Evolutionary conservation across 2,329 filamentous ascomycete genomes (phyloP), one percentile per base, ranked within the genome.

Genomic region (Exophiala alcalophila): DNA sequence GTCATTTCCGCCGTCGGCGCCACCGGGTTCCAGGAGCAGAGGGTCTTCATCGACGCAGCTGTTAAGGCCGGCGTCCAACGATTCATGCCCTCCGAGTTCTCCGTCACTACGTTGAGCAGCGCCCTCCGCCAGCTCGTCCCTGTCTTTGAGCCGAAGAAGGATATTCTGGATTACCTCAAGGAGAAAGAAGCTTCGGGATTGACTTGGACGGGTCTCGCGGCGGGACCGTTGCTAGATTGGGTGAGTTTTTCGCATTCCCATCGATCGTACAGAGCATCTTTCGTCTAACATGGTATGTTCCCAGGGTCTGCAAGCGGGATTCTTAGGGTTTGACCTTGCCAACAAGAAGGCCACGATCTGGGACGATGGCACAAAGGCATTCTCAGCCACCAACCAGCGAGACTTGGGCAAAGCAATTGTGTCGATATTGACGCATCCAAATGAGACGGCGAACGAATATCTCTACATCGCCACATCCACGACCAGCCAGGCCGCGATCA

Each of bases 391-490:
- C 0, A 74, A 67, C 0, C 61, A 80, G 0, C 49, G 57, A 0
- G 65, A 65, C 2, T 53, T 80, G 9, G 75, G 61, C 0, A 63
- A 69, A 14, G 71, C 68, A 1, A 65, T 80, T 0, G 67, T 70
- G 0, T 70, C 68, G 0, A 60, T 77, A 1, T 57, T 80, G 2
- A 40, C 53, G 8, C 65, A 78, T 40, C 68, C 66, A 0, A 66
- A 72, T 2, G 69, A 75, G 56, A 80, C 77, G 9, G 70, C 68
- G 57, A 79, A 82, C 56, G 63, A 68, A 3, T 47, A 57, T 4
- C 64, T 81, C 2, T 68, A 65, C 43, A 59, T 76, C 12, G 56
- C 71, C 3, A 67, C 70, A 12, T 57, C 66, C 5, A 59, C 65
- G 3, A 58, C 68, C 8, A 67, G 70, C 0, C 75, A 77, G 57